These are phyloP conservation scores for Cucurbita pepo DNA, from an alignment of 306 rosid species.

Conservation along the genomic window DNA sequence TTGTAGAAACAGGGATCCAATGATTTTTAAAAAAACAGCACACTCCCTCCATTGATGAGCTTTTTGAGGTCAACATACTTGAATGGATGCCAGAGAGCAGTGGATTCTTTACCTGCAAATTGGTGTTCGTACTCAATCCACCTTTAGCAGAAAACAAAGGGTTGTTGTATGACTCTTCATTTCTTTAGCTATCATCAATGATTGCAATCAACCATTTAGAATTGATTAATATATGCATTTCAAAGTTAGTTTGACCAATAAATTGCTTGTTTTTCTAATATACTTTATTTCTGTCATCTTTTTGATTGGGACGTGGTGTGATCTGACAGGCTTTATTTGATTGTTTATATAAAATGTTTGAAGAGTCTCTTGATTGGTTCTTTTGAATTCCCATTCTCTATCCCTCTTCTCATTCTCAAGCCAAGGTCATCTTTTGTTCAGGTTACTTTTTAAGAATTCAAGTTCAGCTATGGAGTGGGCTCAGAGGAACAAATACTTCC, in stretches of 20 bases:
- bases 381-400: background rate
- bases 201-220: background rate
- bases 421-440: conserved; percentile 12
- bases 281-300: background rate
- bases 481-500: conserved; percentile 55
- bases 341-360: background rate
- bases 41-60: background rate
- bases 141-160: background rate
- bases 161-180: background rate
- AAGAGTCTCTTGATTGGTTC: background rate
- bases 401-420: background rate
- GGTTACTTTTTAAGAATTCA: conserved; percentile 64
- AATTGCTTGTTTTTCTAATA: background rate
- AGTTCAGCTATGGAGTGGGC: conserved; percentile 78
- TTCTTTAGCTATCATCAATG: background rate
- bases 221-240: background rate
- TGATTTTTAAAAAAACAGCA: background rate
- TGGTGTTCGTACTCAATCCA: background rate
- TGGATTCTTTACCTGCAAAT: background rate
- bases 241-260: background rate
- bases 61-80: background rate
- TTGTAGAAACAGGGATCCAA: background rate
- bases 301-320: background rate
- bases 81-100: background rate
- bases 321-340: background rate